Percentiles rank a stretch among this genome's conserved stretches.
These are phyloP conservation scores for Arthrobotrys sphaeroides DNA, from an alignment of 2,329 filamentous ascomycete species.

Conservation along the genomic window DNA sequence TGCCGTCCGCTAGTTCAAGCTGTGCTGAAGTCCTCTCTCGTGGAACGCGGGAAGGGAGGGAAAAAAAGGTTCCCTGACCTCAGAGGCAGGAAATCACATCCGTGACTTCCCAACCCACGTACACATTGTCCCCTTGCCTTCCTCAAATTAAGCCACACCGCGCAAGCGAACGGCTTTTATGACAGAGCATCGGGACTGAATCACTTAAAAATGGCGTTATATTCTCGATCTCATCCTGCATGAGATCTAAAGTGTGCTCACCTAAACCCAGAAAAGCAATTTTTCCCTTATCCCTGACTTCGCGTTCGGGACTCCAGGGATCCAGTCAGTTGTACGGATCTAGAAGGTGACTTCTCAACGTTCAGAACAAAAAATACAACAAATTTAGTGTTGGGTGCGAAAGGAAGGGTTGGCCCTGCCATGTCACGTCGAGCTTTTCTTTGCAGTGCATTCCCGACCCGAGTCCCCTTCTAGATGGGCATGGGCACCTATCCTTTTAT, in stretches of 20 bases:
- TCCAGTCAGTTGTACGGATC: too few relatives aligned
- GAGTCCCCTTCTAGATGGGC: background rate
- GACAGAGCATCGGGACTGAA: slow-evolving; percentile 30
- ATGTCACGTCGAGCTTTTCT: background rate
- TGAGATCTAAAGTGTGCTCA: slow-evolving; percentile 14
- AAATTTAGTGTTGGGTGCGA: slow-evolving; percentile 33
- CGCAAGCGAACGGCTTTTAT: slow-evolving; percentile 24
- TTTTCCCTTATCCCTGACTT: slow-evolving; percentile 12
- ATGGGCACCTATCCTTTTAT: background rate
- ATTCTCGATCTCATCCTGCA: slow-evolving; percentile 34
- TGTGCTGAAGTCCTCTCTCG: slow-evolving; percentile 1
- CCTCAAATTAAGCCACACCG: slow-evolving; percentile 37
- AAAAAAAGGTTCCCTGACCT: background rate
- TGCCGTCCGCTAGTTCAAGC: background rate
- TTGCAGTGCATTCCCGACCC: slow-evolving; percentile 10
- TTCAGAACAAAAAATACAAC: slow-evolving; percentile 49
- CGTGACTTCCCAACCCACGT: background rate
- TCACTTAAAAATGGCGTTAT: slow-evolving; percentile 26
- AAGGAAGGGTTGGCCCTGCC: too few relatives aligned
- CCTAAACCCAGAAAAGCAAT: slow-evolving; percentile 26
- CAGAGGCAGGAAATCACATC: slow-evolving; percentile 1
- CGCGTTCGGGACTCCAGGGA: background rate
- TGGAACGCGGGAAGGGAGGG: slow-evolving; percentile 6
- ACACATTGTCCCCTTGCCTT: slow-evolving; percentile 31
- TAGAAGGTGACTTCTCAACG: too few relatives aligned